Conservation (phyloP, 1,284 basidiomycete species). For the Ustilago shanxiensis region DNA sequence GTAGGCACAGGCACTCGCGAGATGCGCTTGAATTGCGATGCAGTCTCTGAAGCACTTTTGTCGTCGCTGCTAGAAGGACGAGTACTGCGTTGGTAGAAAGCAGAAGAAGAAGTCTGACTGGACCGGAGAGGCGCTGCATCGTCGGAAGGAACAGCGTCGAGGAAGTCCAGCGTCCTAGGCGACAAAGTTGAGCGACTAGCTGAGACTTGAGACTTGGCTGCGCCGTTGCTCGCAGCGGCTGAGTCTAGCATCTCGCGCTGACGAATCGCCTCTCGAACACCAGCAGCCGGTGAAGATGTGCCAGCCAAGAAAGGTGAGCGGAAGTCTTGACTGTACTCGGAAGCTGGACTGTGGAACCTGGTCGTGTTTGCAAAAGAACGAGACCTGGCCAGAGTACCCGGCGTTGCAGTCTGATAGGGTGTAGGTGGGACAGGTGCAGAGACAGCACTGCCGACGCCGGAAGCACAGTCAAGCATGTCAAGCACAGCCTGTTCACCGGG, state of each 20-base stretch:
- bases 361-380: constrained; percentile 42
- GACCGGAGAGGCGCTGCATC: constrained; percentile 23
- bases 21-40: constrained; percentile 16
- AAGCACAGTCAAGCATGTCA: constrained; percentile 54
- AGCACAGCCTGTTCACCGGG: constrained; percentile 52
- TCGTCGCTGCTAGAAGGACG: neutral
- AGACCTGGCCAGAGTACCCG: constrained; percentile 33
- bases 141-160: constrained; percentile 16
- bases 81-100: constrained; percentile 32
- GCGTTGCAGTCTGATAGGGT: constrained; percentile 40
- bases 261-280: constrained; percentile 44
- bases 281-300: constrained; percentile 37
- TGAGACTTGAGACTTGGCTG: constrained; percentile 11
- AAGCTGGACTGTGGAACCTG: constrained; percentile 38
- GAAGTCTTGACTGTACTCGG: constrained; percentile 47
- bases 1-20: constrained; percentile 38
- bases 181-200: constrained; percentile 31
- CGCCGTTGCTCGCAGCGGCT: constrained; percentile 6
- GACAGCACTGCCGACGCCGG: constrained; percentile 19
- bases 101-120: constrained; percentile 27
- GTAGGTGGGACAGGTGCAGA: constrained; percentile 30
- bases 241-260: constrained; percentile 46
- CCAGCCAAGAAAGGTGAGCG: constrained; percentile 37
- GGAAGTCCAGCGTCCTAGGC: constrained; percentile 29
- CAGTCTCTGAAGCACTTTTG: neutral